phyloP scores from a whole-genome alignment of 2,329 filamentous ascomycete genomes.

The Pseudogymnoascus sp. region DNA sequence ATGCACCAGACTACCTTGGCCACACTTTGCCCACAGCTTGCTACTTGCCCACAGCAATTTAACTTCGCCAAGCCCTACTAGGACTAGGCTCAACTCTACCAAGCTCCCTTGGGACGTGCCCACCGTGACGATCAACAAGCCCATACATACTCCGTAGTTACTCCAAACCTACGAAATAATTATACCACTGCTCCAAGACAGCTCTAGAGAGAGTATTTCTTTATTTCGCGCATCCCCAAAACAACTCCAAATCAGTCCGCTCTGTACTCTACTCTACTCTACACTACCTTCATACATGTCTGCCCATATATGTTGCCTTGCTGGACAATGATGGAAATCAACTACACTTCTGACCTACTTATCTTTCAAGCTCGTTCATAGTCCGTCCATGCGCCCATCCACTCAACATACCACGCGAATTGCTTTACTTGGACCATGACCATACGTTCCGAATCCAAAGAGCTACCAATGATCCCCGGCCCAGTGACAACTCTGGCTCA shows the following conservation, averaged over 20 bases:
- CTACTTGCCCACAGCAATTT: background rate
- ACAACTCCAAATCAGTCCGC: background rate
- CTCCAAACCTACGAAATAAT: background rate
- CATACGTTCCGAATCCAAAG: slow-evolving; percentile 1
- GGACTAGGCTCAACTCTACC: slow-evolving; percentile 7
- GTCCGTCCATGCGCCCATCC: background rate
- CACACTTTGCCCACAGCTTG: background rate
- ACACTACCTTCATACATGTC: background rate
- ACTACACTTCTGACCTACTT: background rate
- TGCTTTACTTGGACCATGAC: slow-evolving; percentile 4
- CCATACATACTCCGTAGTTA: background rate
- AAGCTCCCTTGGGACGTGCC: slow-evolving; percentile 2
- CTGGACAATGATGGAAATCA: slow-evolving; percentile 5
- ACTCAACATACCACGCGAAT: background rate
- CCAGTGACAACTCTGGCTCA: background rate
- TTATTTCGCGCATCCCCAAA: background rate
- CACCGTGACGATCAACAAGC: slow-evolving; percentile 2
- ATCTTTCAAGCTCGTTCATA: background rate
- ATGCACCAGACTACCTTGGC: background rate
- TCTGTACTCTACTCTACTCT: background rate
- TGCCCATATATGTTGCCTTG: background rate
- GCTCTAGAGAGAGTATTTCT: background rate
- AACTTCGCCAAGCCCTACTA: slow-evolving; percentile 1
- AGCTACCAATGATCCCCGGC: background rate
- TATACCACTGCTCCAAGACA: background rate